Base-by-base conservation (phyloP, 805 yeast species). In the Saccharomycopsis sp. region DNA sequence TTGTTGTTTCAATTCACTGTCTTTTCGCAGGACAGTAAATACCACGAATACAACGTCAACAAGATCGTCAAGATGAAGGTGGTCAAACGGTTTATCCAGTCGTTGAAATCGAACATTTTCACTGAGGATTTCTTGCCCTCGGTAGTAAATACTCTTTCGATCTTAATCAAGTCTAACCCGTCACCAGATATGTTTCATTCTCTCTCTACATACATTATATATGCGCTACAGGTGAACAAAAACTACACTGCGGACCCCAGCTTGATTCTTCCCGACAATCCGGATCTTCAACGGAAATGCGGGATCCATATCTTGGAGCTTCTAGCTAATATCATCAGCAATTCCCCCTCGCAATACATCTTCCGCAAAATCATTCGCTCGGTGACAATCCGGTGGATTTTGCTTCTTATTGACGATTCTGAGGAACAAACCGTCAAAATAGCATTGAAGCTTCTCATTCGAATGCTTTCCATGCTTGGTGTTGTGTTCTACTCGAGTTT, bases 331-430 rank as follows among this genome's bases (percentile, higher is more conserved):
- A 68, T 79, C 68, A 59, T 78, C 44, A 64, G 77, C 61, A 81
- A 79, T 44, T 66, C 78, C 25, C 68, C 69, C 9, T 62, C 65
- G 17, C 63, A 58, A 44, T 58, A 58, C 53, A 58, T 70, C 68
- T 52, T 70, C 73, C 68, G 79, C 70, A 67, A 78, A 70, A 64
- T 77, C 70, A 64, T 78, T 76, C 77, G 83, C 52, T 74, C 85
- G 0, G 74, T 88, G 1, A 80, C 89, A 0, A 75, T 85, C 3
- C 86, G 85, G 65, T 85, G 92, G 87, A 72, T 87, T 8, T 70
- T 87, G 9, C 67, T 87, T 14, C 66, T 87, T 12, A 70, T 80
- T 56, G 75, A 75, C 59, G 64, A 66, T 3, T 65, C 75, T 56
- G 62, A 74, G 34, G 67, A 71, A 53, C 78, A 64, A 54, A 52